Percentiles rank a stretch among this genome's conserved stretches.
Conservation (phyloP, 805 yeast species). For the Brettanomyces custersianus region DNA sequence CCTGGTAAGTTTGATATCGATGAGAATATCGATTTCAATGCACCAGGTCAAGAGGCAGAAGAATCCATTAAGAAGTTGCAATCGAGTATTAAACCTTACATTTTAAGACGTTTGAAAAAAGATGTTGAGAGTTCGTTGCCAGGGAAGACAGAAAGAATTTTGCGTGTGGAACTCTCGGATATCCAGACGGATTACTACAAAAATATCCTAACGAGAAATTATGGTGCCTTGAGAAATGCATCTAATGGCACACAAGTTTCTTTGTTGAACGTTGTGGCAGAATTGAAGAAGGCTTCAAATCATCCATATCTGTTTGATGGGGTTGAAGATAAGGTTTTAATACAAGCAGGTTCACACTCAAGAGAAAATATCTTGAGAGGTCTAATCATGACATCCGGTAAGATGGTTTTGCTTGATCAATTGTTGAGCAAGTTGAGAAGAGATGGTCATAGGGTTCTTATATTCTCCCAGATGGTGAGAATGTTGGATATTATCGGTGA, state of each 20-base stretch:
- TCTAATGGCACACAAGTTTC: conserved; percentile 74
- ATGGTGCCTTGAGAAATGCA: conserved; percentile 84
- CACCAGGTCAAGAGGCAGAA: conserved; percentile 82
- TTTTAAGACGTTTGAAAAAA: conserved; percentile 85
- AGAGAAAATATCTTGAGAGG: conserved; percentile 84
- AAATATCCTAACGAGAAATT: conserved; percentile 86
- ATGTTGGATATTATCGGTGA: conserved; percentile 94
- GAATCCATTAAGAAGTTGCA: conserved; percentile 81
- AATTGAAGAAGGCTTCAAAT: conserved; percentile 91
- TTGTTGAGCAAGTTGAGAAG: conserved; percentile 71
- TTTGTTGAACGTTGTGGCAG: conserved; percentile 85
- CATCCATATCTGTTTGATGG: conserved; percentile 94
- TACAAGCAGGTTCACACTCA: conserved; percentile 49
- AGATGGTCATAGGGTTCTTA: conserved; percentile 94
- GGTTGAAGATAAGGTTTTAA: conserved; percentile 76
- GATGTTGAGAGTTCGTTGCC: conserved; percentile 97
- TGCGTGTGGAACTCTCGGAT: conserved; percentile 92
- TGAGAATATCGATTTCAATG: conserved; percentile 82
- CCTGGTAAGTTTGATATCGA: conserved; percentile 89
- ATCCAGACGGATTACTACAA: conserved; percentile 92
- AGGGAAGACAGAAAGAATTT: conserved; percentile 88
- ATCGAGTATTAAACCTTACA: conserved; percentile 79
- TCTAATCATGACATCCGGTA: conserved; percentile 94
- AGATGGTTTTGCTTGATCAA: conserved; percentile 93
- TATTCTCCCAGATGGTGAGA: conserved; percentile 95